These are phyloP conservation scores for Agaricus blazei DNA, from an alignment of 768 basidiomycete genomes.

Conservation along the genomic window DNA sequence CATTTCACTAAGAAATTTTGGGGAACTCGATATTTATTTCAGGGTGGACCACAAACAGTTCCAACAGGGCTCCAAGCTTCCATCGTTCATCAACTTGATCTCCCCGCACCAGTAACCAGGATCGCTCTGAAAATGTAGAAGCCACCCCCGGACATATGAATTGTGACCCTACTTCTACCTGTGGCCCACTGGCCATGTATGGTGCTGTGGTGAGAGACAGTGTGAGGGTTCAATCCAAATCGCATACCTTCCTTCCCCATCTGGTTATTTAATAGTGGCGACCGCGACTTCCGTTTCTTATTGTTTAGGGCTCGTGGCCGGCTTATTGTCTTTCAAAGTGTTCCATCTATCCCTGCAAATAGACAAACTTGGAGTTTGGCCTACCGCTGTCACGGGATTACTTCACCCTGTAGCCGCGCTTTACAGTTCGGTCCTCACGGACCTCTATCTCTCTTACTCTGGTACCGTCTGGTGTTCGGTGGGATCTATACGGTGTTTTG, in stretches of 20 bases:
- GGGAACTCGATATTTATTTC: background rate
- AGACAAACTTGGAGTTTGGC: conserved; percentile 2
- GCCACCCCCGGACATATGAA: no score
- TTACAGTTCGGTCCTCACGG: background rate
- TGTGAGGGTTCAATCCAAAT: background rate
- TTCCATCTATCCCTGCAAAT: background rate
- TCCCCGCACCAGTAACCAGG: no score
- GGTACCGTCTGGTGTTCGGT: background rate
- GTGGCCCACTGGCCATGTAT: no score
- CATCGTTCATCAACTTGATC: no score
- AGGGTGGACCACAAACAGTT: no score
- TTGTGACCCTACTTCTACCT: no score
- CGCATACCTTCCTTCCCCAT: background rate
- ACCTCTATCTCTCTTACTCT: background rate
- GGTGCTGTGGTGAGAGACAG: background rate
- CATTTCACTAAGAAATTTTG: background rate
- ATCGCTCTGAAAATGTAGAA: no score
- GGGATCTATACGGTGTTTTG: background rate
- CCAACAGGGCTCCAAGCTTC: no score
- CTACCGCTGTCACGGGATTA: conserved; percentile 7
- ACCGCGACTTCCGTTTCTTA: conserved; percentile 4
- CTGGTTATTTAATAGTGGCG: background rate
- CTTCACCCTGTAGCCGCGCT: background rate
- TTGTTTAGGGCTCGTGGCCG: conserved; percentile 4
- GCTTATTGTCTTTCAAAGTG: conserved; percentile 6